A percentile compares a stretch with the other conserved stretches of the same genome.
phyloP scores from a whole-genome alignment of 2,329 filamentous ascomycete species.

The Penicillium freii region DNA sequence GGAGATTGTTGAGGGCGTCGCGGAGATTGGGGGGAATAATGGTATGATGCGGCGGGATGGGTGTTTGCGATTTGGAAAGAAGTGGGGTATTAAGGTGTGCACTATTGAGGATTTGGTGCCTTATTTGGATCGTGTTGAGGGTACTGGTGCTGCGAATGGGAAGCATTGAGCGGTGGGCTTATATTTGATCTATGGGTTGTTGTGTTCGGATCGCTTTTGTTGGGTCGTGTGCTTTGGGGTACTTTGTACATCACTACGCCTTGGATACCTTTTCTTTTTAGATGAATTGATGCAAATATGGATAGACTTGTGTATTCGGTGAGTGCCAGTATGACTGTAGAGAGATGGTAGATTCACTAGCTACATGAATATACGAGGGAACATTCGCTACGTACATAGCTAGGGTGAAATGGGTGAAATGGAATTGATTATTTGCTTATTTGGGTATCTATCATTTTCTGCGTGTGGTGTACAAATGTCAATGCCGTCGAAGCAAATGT shows the following conservation, averaged over 20 bases:
- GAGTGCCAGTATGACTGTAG: not conserved
- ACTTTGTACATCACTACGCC: slow-evolving; percentile 15
- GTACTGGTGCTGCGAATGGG: slow-evolving; percentile 40
- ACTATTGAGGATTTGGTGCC: slow-evolving; percentile 88
- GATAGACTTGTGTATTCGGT: not conserved
- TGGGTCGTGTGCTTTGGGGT: slow-evolving; percentile 8
- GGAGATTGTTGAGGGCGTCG: slow-evolving; percentile 64
- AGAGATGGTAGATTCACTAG: not conserved
- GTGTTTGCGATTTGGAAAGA: slow-evolving; percentile 81
- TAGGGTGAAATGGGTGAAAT: too few species aligned
- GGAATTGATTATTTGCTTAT: slow-evolving; percentile 9
- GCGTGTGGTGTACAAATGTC: slow-evolving; percentile 15
- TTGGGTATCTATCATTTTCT: slow-evolving; percentile 23
- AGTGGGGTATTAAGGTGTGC: slow-evolving; percentile 87
- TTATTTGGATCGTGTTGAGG: slow-evolving; percentile 75
- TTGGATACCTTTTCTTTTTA: slow-evolving; percentile 12
- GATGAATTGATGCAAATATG: slow-evolving; percentile 16
- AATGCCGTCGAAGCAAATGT: not conserved
- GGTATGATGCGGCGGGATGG: slow-evolving; percentile 91
- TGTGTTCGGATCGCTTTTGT: slow-evolving; percentile 1
- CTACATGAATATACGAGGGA: too few species aligned
- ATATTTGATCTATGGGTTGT: not conserved
- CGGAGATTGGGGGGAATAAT: slow-evolving; percentile 61
- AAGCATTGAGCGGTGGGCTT: slow-evolving; percentile 27
- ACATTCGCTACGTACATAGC: too few species aligned